Percentiles rank a stretch among this genome's conserved stretches.
Conservation (phyloP, 192 early-diverging fungal species). For the Coemansia sp. region DNA sequence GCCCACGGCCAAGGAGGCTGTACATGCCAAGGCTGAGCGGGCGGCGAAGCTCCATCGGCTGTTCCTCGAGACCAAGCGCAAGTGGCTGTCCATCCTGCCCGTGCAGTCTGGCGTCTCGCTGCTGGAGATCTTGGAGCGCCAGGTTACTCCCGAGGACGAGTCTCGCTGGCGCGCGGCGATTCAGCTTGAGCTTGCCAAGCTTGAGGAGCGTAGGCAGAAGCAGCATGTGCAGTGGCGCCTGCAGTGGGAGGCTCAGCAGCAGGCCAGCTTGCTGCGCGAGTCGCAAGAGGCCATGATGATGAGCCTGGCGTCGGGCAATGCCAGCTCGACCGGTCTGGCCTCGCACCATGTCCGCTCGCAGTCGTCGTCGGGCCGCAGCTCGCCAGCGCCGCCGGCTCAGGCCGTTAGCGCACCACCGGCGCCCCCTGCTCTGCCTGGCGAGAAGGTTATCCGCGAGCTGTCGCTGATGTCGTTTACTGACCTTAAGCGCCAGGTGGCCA, state of each 20-base stretch:
- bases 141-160: slow-evolving; percentile 77
- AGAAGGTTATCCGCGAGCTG: slow-evolving; percentile 58
- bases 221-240: slow-evolving; percentile 50
- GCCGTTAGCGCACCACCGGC: slow-evolving; percentile 26
- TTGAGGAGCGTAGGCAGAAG: slow-evolving; percentile 46
- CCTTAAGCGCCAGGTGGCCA: slow-evolving; percentile 78
- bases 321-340: neutral
- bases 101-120: slow-evolving; percentile 83
- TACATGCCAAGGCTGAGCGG: slow-evolving; percentile 55
- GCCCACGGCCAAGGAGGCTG: slow-evolving; percentile 54
- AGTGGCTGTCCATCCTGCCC: slow-evolving; percentile 78
- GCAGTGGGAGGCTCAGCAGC: slow-evolving; percentile 56
- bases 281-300: slow-evolving; percentile 36
- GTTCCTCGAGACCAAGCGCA: slow-evolving; percentile 87
- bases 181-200: slow-evolving; percentile 54
- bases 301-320: slow-evolving; percentile 16
- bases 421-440: slow-evolving; percentile 46
- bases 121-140: slow-evolving; percentile 78
- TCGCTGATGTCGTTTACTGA: slow-evolving; percentile 67
- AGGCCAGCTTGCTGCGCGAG: slow-evolving; percentile 41
- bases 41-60: slow-evolving; percentile 64
- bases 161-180: slow-evolving; percentile 55
- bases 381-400: slow-evolving; percentile 23
- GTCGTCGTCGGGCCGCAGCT: slow-evolving; percentile 46
- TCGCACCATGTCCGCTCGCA: slow-evolving; percentile 9